Evolutionary conservation across 2,329 filamentous ascomycete species (phyloP), one percentile per base, ranked within the genome.

Genomic region (Arachnomyces sp.): DNA sequence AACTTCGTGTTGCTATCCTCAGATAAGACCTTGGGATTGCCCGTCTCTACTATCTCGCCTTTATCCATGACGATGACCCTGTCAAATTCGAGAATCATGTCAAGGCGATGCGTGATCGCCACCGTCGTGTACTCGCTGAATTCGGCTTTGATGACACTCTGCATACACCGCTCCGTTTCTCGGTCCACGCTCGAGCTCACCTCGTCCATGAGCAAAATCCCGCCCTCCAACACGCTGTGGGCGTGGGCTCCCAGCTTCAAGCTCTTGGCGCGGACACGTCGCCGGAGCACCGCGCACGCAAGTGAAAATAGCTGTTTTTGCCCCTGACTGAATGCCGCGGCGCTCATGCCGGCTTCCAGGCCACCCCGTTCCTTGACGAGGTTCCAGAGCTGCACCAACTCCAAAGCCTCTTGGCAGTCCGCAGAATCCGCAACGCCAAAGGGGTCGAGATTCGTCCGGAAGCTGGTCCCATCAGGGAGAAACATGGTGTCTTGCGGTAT

Each of bases 61-160:
- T 49, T 52, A 9, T 65, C 61, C 8, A 65, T 50, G 25, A 66
- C 54, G 9, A 61, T 51, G 21, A 66, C 52, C 31, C 56, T 60
- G 44, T 66, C 62, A 38, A 57, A 65, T 43, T 65, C 61, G 3
- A 65, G 55, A 33, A 65, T 63, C 0, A 60, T 63, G 30, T 74
- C 68, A 30, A 78, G 61, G 21, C 34, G 28, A 39, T 43, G 40
- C 14, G 36, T 31, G 31, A 47, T 41, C 2, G 43, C 43, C 9
- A 52, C 31, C 5, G 44, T 37, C 2, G 46, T 50, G 15, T 38
- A 35, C 2, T 39, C 35, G 8, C 31, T n/a, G 25, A 42, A 42
- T 17, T 43, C 38, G 8, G 43, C 41, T 11, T 33, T 28, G 11
- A 44, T 12, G 8, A 47, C n/a, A 1, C 28, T 35, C 31, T 44